Percentiles rank a stretch among this genome's conserved stretches.
Conservation (phyloP, 176 grass and related monocot genomes). For the Oryza officinalis region DNA sequence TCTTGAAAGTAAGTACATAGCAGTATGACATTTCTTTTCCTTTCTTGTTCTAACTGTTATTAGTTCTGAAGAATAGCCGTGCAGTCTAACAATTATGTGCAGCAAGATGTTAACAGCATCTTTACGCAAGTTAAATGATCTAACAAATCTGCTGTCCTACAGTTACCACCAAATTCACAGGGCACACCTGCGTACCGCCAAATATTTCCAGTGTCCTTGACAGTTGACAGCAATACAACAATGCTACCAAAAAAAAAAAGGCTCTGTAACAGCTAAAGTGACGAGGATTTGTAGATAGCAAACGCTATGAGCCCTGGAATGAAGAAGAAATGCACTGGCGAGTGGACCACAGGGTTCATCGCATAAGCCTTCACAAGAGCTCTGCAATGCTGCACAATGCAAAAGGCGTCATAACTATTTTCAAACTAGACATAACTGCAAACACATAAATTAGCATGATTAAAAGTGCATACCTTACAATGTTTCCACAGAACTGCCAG, state of each 20-base stretch:
- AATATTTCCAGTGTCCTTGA: neutral
- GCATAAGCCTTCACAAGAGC: constrained; percentile 85
- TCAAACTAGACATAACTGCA: neutral
- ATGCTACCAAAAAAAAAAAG: neutral
- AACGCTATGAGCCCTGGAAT: constrained; percentile 66
- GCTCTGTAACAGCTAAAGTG: constrained; percentile 40
- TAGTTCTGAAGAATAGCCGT: neutral
- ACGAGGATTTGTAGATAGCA: constrained; percentile 67
- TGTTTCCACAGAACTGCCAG: constrained; percentile 74
- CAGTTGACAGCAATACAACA: neutral
- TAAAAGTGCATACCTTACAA: constrained; percentile 65
- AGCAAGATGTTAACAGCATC: neutral
- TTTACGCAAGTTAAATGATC: constrained; percentile 25
- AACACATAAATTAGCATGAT: neutral
- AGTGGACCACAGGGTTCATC: constrained; percentile 83
- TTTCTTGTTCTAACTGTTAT: neutral
- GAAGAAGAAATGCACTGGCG: constrained; percentile 68
- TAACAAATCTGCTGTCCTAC: neutral
- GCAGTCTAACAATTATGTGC: neutral
- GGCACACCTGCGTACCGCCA: neutral
- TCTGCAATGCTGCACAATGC: constrained; percentile 67
- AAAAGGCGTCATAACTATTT: constrained; percentile 9
- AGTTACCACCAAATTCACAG: neutral
- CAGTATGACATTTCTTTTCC: neutral
- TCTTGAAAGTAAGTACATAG: neutral